These are phyloP conservation scores for Cutaneotrichosporon cavernicola DNA, from an alignment of 1,284 basidiomycete species.

Conservation along the genomic window DNA sequence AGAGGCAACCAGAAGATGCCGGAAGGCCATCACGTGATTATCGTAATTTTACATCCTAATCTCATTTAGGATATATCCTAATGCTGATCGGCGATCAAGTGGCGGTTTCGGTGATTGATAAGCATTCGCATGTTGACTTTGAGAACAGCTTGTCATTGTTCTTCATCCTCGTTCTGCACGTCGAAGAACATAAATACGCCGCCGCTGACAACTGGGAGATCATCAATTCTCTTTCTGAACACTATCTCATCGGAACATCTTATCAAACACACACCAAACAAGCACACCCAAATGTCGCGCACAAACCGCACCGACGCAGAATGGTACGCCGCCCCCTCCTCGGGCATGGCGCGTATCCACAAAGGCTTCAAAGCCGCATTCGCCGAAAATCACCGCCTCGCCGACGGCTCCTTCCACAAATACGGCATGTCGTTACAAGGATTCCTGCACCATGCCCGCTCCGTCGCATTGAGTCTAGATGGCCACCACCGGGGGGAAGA, in stretches of 20 bases:
- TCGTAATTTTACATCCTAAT: neutral
- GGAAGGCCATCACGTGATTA: neutral
- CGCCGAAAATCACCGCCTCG: slow-evolving; percentile 13
- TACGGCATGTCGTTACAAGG: neutral
- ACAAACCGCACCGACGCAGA: neutral
- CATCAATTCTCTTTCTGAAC: neutral
- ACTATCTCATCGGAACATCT: neutral
- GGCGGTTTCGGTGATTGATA: neutral
- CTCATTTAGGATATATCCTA: neutral
- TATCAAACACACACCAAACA: neutral
- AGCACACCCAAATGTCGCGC: neutral
- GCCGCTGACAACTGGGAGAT: neutral
- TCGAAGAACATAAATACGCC: neutral
- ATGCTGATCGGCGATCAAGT: neutral
- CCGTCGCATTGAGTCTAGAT: slow-evolving; percentile 57
- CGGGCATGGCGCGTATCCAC: neutral
- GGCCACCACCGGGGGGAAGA: slow-evolving; percentile 65
- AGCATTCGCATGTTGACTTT: neutral
- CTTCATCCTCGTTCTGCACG: neutral
- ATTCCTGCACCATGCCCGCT: slow-evolving; percentile 12
- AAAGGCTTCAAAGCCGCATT: slow-evolving; percentile 7
- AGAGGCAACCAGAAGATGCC: neutral
- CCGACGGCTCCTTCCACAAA: slow-evolving; percentile 15
- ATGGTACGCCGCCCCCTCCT: slow-evolving; percentile 9
- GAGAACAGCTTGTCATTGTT: too few species aligned